Evolutionary conservation across 345 rosid genomes (phyloP).

Genomic region (Kernera saxatilis): DNA sequence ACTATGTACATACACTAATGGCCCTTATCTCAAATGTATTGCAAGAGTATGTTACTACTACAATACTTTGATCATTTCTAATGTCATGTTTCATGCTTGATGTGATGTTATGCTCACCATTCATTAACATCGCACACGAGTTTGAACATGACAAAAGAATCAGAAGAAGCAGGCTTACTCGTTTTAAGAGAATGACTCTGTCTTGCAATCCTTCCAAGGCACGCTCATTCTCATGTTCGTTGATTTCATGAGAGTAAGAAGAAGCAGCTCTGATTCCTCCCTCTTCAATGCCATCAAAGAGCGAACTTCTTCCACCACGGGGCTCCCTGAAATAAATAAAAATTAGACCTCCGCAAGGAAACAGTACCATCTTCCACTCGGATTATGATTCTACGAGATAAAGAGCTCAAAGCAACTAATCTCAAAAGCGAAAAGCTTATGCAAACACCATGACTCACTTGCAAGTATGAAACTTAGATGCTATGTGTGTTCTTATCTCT

Average conservation of each 20-base stretch:
- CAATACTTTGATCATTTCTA: not conserved
- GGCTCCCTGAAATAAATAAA: conserved; percentile 47
- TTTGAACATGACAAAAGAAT: not conserved
- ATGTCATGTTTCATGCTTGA: not conserved
- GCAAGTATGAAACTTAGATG: not conserved
- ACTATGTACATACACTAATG: no score
- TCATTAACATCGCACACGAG: not conserved
- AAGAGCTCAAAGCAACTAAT: not conserved
- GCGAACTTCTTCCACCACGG: conserved; percentile 60
- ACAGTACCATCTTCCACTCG: not conserved
- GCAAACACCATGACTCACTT: not conserved
- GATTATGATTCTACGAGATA: not conserved
- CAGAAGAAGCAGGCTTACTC: conserved; percentile 46
- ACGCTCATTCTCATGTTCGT: conserved; percentile 89
- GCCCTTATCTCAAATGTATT: not conserved
- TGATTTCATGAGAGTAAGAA: conserved; percentile 81
- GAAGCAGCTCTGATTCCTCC: conserved; percentile 92
- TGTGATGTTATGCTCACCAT: not conserved
- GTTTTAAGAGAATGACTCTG: conserved; percentile 74
- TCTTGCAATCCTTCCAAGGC: conserved; percentile 95
- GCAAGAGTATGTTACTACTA: not conserved
- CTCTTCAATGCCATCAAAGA: conserved; percentile 92
- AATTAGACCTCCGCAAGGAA: not conserved
- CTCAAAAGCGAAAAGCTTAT: not conserved
- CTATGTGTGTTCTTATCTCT: not conserved